Evolutionary conservation across 2,329 filamentous ascomycete genomes (phyloP).

Genomic region (Fusarium tricinctum): DNA sequence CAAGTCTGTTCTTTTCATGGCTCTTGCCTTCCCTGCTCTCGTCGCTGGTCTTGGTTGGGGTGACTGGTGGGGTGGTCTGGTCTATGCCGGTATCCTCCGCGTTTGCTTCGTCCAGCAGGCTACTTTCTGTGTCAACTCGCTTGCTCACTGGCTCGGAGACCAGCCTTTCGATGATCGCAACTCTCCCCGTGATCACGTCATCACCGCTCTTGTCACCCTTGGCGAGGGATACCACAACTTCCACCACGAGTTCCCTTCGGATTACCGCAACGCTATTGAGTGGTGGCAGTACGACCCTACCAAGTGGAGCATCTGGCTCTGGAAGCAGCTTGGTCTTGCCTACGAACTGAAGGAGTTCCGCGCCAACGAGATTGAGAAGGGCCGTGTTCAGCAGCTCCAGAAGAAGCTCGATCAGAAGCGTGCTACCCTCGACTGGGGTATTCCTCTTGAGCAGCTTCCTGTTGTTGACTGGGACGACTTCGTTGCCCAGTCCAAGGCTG

Average conservation of each 20-base stretch:
- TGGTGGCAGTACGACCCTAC: conserved; percentile 94
- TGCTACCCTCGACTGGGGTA: conserved; percentile 85
- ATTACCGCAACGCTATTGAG: conserved; percentile 92
- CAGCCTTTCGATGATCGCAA: conserved; percentile 95
- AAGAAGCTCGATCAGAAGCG: conserved; percentile 95
- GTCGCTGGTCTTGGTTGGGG: conserved; percentile 84
- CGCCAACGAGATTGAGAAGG: conserved; percentile 92
- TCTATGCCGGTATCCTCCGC: conserved; percentile 87
- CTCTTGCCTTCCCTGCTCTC: conserved; percentile 79
- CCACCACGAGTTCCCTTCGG: conserved; percentile 93
- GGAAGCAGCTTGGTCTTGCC: conserved; percentile 87
- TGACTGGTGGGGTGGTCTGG: conserved; percentile 84
- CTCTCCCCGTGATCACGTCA: conserved; percentile 88
- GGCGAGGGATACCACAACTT: conserved; percentile 96
- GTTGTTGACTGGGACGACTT: conserved; percentile 91
- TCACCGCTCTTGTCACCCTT: conserved; percentile 87
- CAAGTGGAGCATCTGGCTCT: conserved; percentile 88
- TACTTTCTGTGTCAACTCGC: conserved; percentile 92
- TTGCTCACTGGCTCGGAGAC: conserved; percentile 92
- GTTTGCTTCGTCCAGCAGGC: conserved; percentile 93
- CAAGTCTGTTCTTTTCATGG: conserved; percentile 83
- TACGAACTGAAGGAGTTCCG: conserved; percentile 93
- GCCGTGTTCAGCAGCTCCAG: conserved; percentile 87
- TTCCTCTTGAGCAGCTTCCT: conserved; percentile 85
- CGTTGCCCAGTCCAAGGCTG: conserved; percentile 80